Base-by-base conservation (phyloP, 208 protist species). In the Crithidia brevicula region DNA sequence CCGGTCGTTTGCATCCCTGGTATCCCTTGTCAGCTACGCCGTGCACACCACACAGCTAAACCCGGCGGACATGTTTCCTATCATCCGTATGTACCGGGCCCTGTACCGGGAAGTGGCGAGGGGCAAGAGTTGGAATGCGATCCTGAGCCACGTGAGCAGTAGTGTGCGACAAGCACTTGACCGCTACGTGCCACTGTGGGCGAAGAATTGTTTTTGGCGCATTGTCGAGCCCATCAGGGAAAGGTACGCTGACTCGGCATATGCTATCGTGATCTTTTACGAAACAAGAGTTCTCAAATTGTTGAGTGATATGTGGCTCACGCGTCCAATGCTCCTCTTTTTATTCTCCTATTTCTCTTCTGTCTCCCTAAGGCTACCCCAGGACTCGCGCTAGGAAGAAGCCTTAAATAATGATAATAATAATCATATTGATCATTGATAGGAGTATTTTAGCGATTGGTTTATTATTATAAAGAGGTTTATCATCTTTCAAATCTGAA, bases 11-110 rank as follows among this genome's bases (percentile, higher is more conserved):
- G 47, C 36, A 25, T 62, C 46, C 15, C 16, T 34, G 6, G 7
- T 47, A 30, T 45, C 54, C 8, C 47, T 63, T 18, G 22, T 38
- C 28, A 23, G 51, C 11, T 72, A 45, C 56, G 33, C 57, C 38
- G 16, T 72, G 20, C 45, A 64, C 66, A 72, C 66, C 20, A 53
- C 66, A 13, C 28, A 16, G 38, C 51, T 71, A 10, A 46, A 72
- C 11, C 42, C 66, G 4, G 54, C 54, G 23, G 36, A 36, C 11
- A 22, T 30, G 9, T 54, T 53, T 49, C 5, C 28, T 6, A 45
- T 57, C 49, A 6, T 36, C 18, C 20, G 31, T 4, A 47, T 47
- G 7, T 56, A 68, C 66, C 9, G 66, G 8, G 53, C 18, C 11
- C 11, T 62, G 11, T 61, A 34, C 7, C n/a, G 53, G 22, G 8